phyloP scores from a whole-genome alignment of 495 filamentous ascomycete species.

The Glarea lozoyensis region DNA sequence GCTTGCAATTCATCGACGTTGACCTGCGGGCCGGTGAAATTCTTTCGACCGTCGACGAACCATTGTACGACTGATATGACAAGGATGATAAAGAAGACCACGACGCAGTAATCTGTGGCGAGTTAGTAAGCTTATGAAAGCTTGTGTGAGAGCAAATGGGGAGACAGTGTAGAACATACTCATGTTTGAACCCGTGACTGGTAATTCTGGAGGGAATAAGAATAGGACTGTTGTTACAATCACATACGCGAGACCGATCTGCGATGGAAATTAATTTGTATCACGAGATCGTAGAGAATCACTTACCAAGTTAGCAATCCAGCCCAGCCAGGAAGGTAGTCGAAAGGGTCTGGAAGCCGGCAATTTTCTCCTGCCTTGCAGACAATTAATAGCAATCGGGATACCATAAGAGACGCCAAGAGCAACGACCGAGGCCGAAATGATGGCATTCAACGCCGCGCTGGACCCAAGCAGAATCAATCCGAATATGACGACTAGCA shows the following conservation, averaged over 20 bases:
- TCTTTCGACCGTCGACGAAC: conserved; percentile 65
- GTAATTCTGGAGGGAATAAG: conserved; percentile 62
- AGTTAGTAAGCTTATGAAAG: conserved; percentile 4
- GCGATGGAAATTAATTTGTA: conserved; percentile 2
- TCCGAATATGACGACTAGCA: conserved; percentile 59
- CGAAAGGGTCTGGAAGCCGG: conserved; percentile 52
- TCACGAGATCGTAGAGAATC: not conserved
- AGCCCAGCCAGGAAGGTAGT: conserved; percentile 47
- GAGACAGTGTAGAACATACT: conserved; percentile 33
- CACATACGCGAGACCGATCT: conserved; percentile 59
- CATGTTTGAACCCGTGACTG: conserved; percentile 63
- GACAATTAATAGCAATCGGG: conserved; percentile 57
- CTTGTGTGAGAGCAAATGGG: not conserved
- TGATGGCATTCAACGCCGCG: conserved; percentile 61
- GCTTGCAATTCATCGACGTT: conserved; percentile 35
- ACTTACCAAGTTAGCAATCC: conserved; percentile 49
- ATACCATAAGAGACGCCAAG: conserved; percentile 67
- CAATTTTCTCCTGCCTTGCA: conserved; percentile 55
- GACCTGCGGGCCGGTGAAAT: conserved; percentile 54
- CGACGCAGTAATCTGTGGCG: conserved; percentile 54
- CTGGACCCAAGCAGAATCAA: conserved; percentile 72
- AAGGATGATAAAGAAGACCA: conserved; percentile 59
- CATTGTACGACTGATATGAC: conserved; percentile 58
- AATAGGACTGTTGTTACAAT: conserved; percentile 65
- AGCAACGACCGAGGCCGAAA: conserved; percentile 61